Base-by-base conservation (phyloP, 78 protist species). In the Thecamonas trahens region DNA sequence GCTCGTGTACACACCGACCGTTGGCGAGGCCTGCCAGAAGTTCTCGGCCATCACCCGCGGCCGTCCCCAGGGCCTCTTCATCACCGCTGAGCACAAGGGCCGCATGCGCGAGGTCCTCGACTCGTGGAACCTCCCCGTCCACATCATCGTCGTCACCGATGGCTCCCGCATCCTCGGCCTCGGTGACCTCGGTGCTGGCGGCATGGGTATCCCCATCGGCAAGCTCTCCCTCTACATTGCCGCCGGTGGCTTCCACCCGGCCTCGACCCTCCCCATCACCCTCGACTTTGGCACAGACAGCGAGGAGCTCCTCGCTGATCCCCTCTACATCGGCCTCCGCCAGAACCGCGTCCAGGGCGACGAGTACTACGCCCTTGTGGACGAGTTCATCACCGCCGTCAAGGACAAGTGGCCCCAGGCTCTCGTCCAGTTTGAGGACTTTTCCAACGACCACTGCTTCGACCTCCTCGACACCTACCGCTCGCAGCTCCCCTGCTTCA, bases 141-240 rank as follows among this genome's bases (percentile, higher is more conserved):
- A 87, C 28, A 74, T 90, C 40, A 86, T 94, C 57, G 97, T 93
- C 28, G 89, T 94, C 31, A 87, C 97, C 22, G 99, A 97, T 55
- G 99, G 99, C 31, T 70, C 79, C n/a, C 91, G 99, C 39, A 97
- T 97, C 67, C 83, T 97, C 1, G 99, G 99, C 42, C 89, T 97
- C 22, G 99, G 99, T 39, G 97, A 96, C 72, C 85, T 91, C 1
- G 99, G 97, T 26, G 80, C 83, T 3, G 80, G 88, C 59, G 99
- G 99, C 44, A 86, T 87, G 94, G 97, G 94, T 61, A 93, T 93
- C 52, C 95, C 95, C 17, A 84, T 92, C 52, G 99, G 99, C 59
- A 97, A 97, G 72, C 80, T 89, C 11, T 53, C 79, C 67, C 82
- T 96, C 22, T 90, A 90, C 70, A 82, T 83, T 13, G 92, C 90